phyloP scores from a whole-genome alignment of 495 filamentous ascomycete genomes.

The Penicilliopsis zonata region DNA sequence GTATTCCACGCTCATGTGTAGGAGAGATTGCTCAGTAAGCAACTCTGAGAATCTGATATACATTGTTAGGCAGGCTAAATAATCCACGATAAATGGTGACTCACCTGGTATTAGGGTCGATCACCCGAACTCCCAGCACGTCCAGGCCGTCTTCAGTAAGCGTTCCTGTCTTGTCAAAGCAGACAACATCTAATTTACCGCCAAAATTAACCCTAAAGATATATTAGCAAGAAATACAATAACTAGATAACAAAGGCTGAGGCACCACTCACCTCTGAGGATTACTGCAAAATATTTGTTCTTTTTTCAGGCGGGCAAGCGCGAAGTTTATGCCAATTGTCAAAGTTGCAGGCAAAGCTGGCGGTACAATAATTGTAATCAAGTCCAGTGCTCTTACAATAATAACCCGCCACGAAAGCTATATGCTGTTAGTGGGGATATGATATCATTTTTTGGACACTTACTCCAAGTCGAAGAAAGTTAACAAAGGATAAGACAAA shows the following conservation, averaged over 20 bases:
- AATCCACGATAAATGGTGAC: too few species aligned
- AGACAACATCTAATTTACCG: conserved; percentile 89
- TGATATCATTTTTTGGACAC: conserved; percentile 6
- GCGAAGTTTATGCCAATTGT: conserved; percentile 97
- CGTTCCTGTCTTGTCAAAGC: conserved; percentile 98
- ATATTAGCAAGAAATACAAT: conserved; percentile 5
- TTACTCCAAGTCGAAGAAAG: conserved; percentile 66
- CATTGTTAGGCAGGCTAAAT: too few species aligned
- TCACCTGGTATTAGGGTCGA: conserved; percentile 45
- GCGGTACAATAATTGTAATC: conserved; percentile 96
- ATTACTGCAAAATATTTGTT: conserved; percentile 93
- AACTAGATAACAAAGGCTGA: background rate
- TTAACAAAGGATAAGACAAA: conserved; percentile 89
- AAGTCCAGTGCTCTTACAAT: conserved; percentile 86
- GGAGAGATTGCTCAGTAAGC: conserved; percentile 36
- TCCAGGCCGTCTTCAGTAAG: conserved; percentile 95
- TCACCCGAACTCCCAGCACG: conserved; percentile 76
- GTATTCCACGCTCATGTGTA: too few species aligned
- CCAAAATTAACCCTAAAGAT: conserved; percentile 73
- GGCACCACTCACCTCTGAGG: conserved; percentile 53
- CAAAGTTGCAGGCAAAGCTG: conserved; percentile 90
- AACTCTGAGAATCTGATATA: conserved; percentile 53
- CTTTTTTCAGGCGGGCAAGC: conserved; percentile 68
- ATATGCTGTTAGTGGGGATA: conserved; percentile 11
- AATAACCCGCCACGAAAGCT: conserved; percentile 78